These are phyloP conservation scores for Scutellaria barbata DNA, from an alignment of 257 asterid species.

Conservation along the genomic window DNA sequence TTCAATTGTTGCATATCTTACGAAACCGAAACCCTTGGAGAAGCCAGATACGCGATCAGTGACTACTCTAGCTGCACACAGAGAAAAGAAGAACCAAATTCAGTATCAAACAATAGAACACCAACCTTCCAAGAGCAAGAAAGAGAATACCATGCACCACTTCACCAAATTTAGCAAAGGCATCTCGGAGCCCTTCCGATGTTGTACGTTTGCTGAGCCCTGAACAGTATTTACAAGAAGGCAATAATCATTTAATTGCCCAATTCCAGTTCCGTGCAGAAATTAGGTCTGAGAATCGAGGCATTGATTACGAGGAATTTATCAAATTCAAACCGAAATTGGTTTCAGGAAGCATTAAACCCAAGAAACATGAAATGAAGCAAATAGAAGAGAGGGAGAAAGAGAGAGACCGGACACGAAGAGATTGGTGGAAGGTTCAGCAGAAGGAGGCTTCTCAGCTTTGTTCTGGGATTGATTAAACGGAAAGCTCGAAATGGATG, in stretches of 20 bases:
- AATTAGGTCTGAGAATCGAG: not conserved
- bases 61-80: conserved; percentile 63
- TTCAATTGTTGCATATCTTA: conserved; percentile 55
- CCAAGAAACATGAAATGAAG: too few species aligned
- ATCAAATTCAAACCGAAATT: not conserved
- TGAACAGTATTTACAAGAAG: not conserved
- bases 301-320: not conserved
- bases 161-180: conserved; percentile 39
- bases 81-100: not conserved
- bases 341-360: not conserved
- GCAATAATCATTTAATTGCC: not conserved
- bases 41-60: conserved; percentile 65
- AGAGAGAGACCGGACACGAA: conserved; percentile 51
- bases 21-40: conserved; percentile 77
- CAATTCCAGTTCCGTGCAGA: not conserved
- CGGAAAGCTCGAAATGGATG: conserved; percentile 42
- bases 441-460: conserved; percentile 50
- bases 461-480: conserved; percentile 39
- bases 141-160: conserved; percentile 16
- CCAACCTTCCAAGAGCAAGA: not conserved
- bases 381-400: not conserved
- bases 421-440: conserved; percentile 63
- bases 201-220: conserved; percentile 36
- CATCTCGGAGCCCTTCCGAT: conserved; percentile 27
- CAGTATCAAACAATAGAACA: not conserved